phyloP scores from a whole-genome alignment of 306 rosid species.

The Cicer yamashitae region DNA sequence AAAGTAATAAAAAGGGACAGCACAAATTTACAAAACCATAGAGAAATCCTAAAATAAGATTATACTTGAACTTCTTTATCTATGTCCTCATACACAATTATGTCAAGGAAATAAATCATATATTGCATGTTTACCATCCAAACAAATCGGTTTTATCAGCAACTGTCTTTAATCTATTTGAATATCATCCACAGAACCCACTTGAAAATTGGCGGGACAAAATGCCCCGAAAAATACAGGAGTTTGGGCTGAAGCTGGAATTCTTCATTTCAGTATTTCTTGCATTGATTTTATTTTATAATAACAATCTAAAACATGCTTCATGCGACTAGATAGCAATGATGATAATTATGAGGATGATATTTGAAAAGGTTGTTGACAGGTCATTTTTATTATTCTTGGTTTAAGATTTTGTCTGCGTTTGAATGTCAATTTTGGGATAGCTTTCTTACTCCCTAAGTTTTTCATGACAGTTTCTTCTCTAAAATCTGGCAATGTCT shows the following conservation, averaged over 20 bases:
- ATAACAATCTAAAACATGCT: constrained; percentile 1
- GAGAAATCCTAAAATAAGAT: neutral
- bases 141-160: neutral
- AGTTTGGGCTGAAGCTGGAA: neutral
- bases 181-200: neutral
- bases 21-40: neutral
- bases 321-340: too few species aligned
- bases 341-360: too few species aligned
- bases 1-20: constrained; percentile 16
- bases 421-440: too few species aligned
- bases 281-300: constrained; percentile 16
- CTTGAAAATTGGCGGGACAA: constrained; percentile 21
- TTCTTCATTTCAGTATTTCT: neutral
- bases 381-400: too few species aligned
- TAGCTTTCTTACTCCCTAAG: too few species aligned
- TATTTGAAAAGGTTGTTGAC: too few species aligned
- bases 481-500: too few species aligned
- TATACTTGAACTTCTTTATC: neutral
- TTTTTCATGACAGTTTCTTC: too few species aligned
- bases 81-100: constrained; percentile 3
- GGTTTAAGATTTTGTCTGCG: too few species aligned
- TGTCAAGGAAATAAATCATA: neutral
- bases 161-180: neutral
- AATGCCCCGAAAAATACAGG: neutral
- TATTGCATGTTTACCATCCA: constrained; percentile 12